Percentiles rank a stretch among this genome's conserved stretches.
phyloP scores from a whole-genome alignment of 108 stramenopile species.

The Cyclotella cryptica region DNA sequence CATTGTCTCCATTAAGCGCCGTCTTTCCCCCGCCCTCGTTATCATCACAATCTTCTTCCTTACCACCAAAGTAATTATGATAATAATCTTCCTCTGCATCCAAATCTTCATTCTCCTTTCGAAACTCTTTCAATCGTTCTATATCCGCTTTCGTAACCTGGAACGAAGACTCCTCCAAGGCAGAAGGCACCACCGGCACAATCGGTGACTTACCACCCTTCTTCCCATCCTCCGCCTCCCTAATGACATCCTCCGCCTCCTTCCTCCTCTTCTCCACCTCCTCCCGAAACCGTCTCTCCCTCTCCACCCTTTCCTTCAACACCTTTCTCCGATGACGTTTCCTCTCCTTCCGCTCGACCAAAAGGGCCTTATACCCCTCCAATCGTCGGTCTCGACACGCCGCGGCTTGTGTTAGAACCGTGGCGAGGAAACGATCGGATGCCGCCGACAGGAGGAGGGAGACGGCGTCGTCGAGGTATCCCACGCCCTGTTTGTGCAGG shows the following conservation, averaged over 20 bases:
- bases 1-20: constrained; percentile 36
- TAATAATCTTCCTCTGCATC: constrained; percentile 78
- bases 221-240: constrained; percentile 5
- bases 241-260: constrained; percentile 32
- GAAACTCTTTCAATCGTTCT: constrained; percentile 37
- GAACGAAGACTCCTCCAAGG: background rate
- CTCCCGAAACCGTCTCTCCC: constrained; percentile 57
- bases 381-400: constrained; percentile 85
- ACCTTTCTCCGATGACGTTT: constrained; percentile 58
- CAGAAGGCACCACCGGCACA: background rate
- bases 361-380: constrained; percentile 67
- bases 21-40: constrained; percentile 21
- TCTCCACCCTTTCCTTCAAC: constrained; percentile 51
- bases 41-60: constrained; percentile 49
- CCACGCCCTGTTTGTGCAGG: constrained; percentile 79
- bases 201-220: background rate
- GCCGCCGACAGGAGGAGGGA: constrained; percentile 71
- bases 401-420: constrained; percentile 78
- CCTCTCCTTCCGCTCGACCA: constrained; percentile 52
- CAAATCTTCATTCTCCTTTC: constrained; percentile 47
- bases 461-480: constrained; percentile 80
- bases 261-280: constrained; percentile 44
- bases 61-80: constrained; percentile 66
- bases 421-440: constrained; percentile 85
- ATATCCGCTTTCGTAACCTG: constrained; percentile 25